A percentile compares a stretch with the other conserved stretches of the same genome.
Conservation (phyloP, 352 stramenopile genomes). For the Pythium phragmitis region DNA sequence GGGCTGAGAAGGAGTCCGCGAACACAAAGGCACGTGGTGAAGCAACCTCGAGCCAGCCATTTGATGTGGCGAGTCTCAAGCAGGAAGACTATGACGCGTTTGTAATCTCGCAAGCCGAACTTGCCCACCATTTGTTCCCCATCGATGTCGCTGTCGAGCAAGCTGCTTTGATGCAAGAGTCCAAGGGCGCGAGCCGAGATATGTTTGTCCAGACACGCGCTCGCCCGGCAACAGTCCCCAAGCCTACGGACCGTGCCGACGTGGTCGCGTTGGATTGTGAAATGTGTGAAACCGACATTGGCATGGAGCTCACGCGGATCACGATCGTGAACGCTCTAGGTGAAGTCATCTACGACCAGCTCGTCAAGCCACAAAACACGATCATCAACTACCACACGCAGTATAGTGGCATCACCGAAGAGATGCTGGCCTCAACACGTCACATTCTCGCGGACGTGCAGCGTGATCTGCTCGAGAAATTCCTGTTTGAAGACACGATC, state of each 20-base stretch:
- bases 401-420: slow-evolving; percentile 86
- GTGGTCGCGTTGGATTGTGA: slow-evolving; percentile 88
- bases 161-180: slow-evolving; percentile 45
- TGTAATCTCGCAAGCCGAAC: slow-evolving; percentile 58
- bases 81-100: slow-evolving; percentile 47
- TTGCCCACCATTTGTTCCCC: slow-evolving; percentile 71
- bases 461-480: slow-evolving; percentile 44
- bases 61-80: slow-evolving; percentile 16
- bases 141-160: slow-evolving; percentile 64
- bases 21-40: slow-evolving; percentile 15
- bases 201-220: slow-evolving; percentile 49
- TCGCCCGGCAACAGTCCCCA: slow-evolving; percentile 26
- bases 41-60: slow-evolving; percentile 10
- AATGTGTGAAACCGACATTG: slow-evolving; percentile 88
- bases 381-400: slow-evolving; percentile 91
- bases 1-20: slow-evolving; percentile 12
- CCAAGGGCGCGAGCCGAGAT: slow-evolving; percentile 51
- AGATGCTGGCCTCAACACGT: slow-evolving; percentile 59
- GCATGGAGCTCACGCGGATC: slow-evolving; percentile 80
- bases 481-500: slow-evolving; percentile 74
- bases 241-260: slow-evolving; percentile 10
- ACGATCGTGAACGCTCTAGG: slow-evolving; percentile 67
- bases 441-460: slow-evolving; percentile 75
- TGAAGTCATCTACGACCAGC: slow-evolving; percentile 73
- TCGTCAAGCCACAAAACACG: slow-evolving; percentile 80